Evolutionary conservation across 495 filamentous ascomycete genomes (phyloP).

Genomic region (Podospora australis): DNA sequence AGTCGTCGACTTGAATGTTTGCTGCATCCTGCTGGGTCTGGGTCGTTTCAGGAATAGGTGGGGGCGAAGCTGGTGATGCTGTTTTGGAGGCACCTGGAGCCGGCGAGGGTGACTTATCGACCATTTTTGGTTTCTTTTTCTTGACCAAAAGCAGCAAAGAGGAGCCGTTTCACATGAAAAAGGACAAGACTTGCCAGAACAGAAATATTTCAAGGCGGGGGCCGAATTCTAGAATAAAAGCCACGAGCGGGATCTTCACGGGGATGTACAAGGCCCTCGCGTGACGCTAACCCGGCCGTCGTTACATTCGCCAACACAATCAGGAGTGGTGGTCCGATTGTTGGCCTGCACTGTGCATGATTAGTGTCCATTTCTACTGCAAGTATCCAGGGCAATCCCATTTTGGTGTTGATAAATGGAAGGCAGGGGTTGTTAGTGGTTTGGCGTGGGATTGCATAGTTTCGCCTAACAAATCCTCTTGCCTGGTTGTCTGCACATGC

Average conservation of each 20-base stretch:
- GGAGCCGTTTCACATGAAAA: not conserved
- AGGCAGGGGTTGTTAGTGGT: no score
- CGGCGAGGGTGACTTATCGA: not conserved
- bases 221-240: constrained; percentile 1
- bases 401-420: no score
- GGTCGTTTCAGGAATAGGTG: not conserved
- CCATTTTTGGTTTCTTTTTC: not conserved
- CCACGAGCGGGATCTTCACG: not conserved
- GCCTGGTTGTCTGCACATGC: no score
- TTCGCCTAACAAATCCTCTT: no score
- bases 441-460: no score
- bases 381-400: no score
- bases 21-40: not conserved
- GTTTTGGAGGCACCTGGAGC: not conserved
- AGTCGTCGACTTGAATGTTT: not conserved
- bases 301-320: not conserved
- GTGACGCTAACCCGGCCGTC: not conserved
- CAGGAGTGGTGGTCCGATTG: not conserved
- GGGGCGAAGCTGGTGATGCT: not conserved
- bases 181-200: no score
- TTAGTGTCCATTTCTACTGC: no score
- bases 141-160: not conserved
- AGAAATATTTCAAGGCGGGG: no score
- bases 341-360: not conserved
- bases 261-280: not conserved